phyloP scores from a whole-genome alignment of 2,329 filamentous ascomycete species.

The Penicillium brevicompactum region DNA sequence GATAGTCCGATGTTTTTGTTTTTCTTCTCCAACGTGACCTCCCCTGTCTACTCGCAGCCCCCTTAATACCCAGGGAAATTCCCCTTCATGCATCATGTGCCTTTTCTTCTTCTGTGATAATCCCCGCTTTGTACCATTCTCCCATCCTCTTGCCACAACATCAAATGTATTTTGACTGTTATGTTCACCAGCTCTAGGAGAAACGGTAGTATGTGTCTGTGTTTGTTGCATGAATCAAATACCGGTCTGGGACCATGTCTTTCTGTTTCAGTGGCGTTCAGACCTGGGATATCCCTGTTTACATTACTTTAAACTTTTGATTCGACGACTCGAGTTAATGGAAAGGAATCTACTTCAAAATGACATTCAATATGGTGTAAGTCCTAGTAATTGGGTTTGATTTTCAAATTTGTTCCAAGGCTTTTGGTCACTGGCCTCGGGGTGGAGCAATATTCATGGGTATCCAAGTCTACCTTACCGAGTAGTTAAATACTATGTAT shows the following conservation, averaged over 20 bases:
- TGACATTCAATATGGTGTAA: too few species aligned
- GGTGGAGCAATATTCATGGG: too few species aligned
- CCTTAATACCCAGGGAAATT: conserved; percentile 7
- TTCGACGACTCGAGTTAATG: background rate
- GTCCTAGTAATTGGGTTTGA: too few species aligned
- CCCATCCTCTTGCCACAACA: conserved; percentile 8
- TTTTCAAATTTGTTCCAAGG: too few species aligned
- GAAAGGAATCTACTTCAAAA: background rate
- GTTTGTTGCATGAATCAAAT: conserved; percentile 10
- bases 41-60: background rate
- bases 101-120: conserved; percentile 19
- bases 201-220: background rate
- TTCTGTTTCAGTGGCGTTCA: conserved; percentile 13
- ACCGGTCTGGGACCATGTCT: conserved; percentile 1
- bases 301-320: conserved; percentile 10
- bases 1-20: conserved; percentile 22
- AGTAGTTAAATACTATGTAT: too few species aligned
- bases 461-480: too few species aligned
- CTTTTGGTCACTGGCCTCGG: too few species aligned
- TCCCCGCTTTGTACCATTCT: conserved; percentile 11
- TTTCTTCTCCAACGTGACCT: background rate
- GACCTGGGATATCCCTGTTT: conserved; percentile 13
- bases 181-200: conserved; percentile 12
- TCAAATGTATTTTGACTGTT: conserved; percentile 22
- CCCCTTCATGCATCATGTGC: conserved; percentile 6